phyloP scores from a whole-genome alignment of 2,329 filamentous ascomycete genomes.

The Juglanconis oblonga region DNA sequence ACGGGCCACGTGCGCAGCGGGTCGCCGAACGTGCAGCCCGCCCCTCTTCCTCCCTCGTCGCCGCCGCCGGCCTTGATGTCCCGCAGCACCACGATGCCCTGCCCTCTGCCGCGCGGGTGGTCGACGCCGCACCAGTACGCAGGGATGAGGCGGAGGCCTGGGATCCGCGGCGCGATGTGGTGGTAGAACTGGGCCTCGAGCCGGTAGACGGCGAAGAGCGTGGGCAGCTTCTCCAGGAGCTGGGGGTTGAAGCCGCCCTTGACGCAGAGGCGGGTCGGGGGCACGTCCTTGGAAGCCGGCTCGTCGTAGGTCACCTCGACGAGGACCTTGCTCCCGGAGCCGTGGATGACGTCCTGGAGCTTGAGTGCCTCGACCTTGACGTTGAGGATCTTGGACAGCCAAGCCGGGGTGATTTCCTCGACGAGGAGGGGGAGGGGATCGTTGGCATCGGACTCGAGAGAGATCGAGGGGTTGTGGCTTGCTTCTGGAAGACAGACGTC shows the following conservation, averaged over 20 bases:
- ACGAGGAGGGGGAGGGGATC: slow-evolving; percentile 19
- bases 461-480: neutral
- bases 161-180: slow-evolving; percentile 19
- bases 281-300: slow-evolving; percentile 3
- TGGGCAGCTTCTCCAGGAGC: slow-evolving; percentile 5
- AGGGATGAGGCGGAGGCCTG: slow-evolving; percentile 19
- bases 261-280: slow-evolving; percentile 30
- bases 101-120: slow-evolving; percentile 3
- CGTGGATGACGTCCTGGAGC: slow-evolving; percentile 21
- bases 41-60: no score
- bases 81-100: slow-evolving; percentile 11
- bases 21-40: slow-evolving; percentile 25
- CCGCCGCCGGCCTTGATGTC: slow-evolving; percentile 4
- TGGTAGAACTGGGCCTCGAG: slow-evolving; percentile 17
- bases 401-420: slow-evolving; percentile 21
- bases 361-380: slow-evolving; percentile 12
- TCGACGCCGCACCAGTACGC: slow-evolving; percentile 7
- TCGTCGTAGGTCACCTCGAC: slow-evolving; percentile 23
- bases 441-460: slow-evolving; percentile 17
- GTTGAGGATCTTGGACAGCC: slow-evolving; percentile 23
- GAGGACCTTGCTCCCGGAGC: slow-evolving; percentile 22
- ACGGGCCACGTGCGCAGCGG: slow-evolving; percentile 12
- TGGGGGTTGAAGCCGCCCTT: slow-evolving; percentile 37
- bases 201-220: slow-evolving; percentile 8
- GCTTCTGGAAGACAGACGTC: neutral